A percentile compares a stretch with the other conserved stretches of the same genome.
Conservation (phyloP, 306 rosid genomes). For the Potentilla sterilis region DNA sequence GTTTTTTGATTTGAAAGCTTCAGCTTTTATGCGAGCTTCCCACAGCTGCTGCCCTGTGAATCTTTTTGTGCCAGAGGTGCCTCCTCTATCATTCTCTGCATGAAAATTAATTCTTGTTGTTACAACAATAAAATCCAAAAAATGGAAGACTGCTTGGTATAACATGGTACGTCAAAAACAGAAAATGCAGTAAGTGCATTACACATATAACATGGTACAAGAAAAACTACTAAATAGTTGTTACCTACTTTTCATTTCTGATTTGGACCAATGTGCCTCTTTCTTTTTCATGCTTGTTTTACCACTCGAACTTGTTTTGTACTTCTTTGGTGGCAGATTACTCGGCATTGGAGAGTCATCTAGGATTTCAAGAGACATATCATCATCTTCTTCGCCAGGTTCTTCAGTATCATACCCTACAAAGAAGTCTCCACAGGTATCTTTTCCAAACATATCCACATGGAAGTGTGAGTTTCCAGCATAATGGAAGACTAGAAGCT, state of each 20-base stretch:
- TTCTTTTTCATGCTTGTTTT: neutral
- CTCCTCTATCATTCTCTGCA: neutral
- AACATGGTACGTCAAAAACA: too few species aligned
- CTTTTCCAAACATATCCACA: conserved; percentile 26
- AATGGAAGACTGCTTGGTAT: too few species aligned
- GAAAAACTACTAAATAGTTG: neutral
- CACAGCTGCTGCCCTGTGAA: neutral
- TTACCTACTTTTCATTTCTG: neutral
- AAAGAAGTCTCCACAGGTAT: neutral
- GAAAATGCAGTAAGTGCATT: neutral
- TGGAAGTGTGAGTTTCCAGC: conserved; percentile 14
- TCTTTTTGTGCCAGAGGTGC: neutral
- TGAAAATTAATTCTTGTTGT: neutral
- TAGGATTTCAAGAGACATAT: neutral
- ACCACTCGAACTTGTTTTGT: neutral
- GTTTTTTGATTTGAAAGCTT: neutral
- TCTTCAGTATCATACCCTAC: neutral
- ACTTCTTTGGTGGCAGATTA: neutral
- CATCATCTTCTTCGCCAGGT: neutral
- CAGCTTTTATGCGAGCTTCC: neutral
- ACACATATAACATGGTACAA: neutral
- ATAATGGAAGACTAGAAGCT: conserved; percentile 28
- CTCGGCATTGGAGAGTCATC: neutral
- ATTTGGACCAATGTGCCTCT: neutral
- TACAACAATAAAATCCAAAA: too few species aligned